Conservation (phyloP, 768 basidiomycete genomes). For the Boletus huronensis region DNA sequence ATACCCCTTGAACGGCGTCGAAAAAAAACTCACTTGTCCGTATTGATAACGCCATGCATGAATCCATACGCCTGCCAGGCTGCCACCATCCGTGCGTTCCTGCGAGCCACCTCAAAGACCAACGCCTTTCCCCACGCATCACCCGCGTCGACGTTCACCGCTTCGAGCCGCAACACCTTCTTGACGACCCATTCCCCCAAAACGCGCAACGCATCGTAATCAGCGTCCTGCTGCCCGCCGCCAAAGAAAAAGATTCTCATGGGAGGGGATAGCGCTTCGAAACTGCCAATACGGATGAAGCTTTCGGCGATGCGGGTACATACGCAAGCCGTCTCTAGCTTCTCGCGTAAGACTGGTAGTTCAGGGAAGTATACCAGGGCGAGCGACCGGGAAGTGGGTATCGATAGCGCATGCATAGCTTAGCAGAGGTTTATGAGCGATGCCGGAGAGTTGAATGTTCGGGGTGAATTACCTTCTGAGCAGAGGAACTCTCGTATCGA, state of each 20-base stretch:
- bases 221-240: conserved; percentile 69
- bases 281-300: conserved; percentile 89
- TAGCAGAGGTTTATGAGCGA: conserved; percentile 37
- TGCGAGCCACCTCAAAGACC: conserved; percentile 71
- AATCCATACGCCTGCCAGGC: conserved; percentile 94
- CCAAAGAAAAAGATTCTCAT: conserved; percentile 62
- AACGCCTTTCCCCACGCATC: conserved; percentile 69
- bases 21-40: conserved; percentile 73
- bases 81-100: conserved; percentile 92
- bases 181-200: conserved; percentile 73
- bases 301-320: conserved; percentile 82
- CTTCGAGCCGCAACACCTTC: conserved; percentile 51
- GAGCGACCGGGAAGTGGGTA: conserved; percentile 88
- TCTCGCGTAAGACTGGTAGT: conserved; percentile 75
- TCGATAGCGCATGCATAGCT: conserved; percentile 76
- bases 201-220: conserved; percentile 70
- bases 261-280: conserved; percentile 81
- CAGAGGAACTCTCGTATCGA: conserved; percentile 93
- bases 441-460: neutral
- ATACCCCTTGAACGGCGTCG: neutral
- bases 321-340: conserved; percentile 65
- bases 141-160: conserved; percentile 39
- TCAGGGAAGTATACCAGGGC: conserved; percentile 71
- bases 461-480: conserved; percentile 64
- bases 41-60: conserved; percentile 97